These are phyloP conservation scores for Delonix regia DNA, from an alignment of 306 rosid genomes.

Conservation along the genomic window DNA sequence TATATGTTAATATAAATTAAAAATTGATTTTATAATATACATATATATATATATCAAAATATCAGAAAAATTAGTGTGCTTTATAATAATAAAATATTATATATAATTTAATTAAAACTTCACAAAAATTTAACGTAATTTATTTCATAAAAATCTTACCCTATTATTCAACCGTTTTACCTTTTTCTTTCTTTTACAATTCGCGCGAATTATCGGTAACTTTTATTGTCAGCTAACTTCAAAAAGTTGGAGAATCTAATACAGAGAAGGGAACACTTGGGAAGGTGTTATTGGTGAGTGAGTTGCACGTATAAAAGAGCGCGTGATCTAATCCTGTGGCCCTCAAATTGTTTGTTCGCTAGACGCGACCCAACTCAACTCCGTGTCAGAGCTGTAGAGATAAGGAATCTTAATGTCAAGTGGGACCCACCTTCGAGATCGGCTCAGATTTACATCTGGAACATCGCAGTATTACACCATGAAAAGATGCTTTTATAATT, in stretches of 20 bases:
- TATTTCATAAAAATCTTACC: too few species aligned
- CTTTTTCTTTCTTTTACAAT: too few species aligned
- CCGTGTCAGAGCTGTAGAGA: constrained; percentile 45
- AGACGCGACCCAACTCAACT: not conserved
- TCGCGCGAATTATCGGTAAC: too few species aligned
- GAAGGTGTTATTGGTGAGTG: not conserved
- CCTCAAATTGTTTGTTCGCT: not conserved
- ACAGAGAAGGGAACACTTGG: not conserved
- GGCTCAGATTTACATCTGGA: constrained; percentile 55
- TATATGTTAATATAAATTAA: too few species aligned
- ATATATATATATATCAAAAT: too few species aligned
- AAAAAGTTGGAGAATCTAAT: not conserved
- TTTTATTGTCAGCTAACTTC: too few species aligned
- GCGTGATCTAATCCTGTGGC: constrained; percentile 37
- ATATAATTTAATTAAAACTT: too few species aligned
- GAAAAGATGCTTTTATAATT: constrained; percentile 56
- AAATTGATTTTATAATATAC: too few species aligned
- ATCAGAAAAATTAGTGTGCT: too few species aligned
- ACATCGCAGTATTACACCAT: constrained; percentile 23
- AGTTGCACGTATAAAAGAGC: not conserved
- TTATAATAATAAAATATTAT: too few species aligned
- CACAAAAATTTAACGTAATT: too few species aligned
- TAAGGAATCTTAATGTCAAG: constrained; percentile 59
- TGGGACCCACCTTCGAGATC: constrained; percentile 55
- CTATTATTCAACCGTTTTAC: too few species aligned